A percentile compares a stretch with the other conserved stretches of the same genome.
Conservation (phyloP, 2,329 filamentous ascomycete species). For the Coniochaeta sp. region DNA sequence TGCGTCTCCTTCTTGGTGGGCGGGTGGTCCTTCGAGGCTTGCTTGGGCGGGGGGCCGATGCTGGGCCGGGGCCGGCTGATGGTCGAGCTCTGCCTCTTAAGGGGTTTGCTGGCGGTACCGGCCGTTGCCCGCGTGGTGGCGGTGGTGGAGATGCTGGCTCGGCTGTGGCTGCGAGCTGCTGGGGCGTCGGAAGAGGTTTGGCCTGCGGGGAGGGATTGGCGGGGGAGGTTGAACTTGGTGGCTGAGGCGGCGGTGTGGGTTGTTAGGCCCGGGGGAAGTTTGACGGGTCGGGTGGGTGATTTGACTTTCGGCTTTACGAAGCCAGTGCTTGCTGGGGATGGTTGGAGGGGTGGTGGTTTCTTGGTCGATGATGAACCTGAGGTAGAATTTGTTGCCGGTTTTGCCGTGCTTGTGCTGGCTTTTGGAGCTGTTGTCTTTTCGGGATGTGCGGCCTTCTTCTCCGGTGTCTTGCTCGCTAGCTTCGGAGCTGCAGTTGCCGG, state of each 20-base stretch:
- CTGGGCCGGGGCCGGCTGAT: conserved; percentile 41
- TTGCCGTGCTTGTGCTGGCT: conserved; percentile 18
- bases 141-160: conserved; percentile 30
- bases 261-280: conserved; percentile 59
- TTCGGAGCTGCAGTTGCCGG: conserved; percentile 22
- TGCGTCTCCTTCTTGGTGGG: conserved; percentile 43
- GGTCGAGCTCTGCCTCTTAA: conserved; percentile 39
- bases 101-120: conserved; percentile 21
- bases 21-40: conserved; percentile 39
- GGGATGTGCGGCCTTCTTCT: conserved; percentile 25
- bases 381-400: conserved; percentile 10
- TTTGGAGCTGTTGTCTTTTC: conserved; percentile 19
- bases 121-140: conserved; percentile 16
- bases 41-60: conserved; percentile 53
- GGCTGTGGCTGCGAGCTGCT: conserved; percentile 36
- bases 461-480: conserved; percentile 21
- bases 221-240: conserved; percentile 43
- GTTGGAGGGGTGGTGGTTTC: conserved; percentile 35
- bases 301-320: conserved; percentile 55
- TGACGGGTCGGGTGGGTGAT: conserved; percentile 63
- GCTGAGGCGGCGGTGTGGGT: conserved; percentile 65
- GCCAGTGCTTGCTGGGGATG: conserved; percentile 29
- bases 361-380: conserved; percentile 27
- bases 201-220: conserved; percentile 34
- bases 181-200: conserved; percentile 23